Base-by-base conservation (phyloP, 1,139 yeast genomes). In the Candida freyschussii region DNA sequence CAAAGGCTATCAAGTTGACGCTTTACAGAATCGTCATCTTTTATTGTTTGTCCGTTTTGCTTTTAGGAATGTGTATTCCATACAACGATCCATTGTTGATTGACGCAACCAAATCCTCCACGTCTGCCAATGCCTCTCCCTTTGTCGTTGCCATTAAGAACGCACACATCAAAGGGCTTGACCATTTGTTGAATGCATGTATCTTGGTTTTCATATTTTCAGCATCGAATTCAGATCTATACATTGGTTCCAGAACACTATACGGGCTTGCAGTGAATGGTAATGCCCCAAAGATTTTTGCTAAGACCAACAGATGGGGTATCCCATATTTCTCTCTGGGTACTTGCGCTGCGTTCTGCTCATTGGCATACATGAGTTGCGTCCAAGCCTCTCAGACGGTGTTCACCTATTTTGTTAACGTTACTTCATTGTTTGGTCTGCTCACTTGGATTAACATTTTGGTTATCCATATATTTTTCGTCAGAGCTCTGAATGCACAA, bases 101-200 rank as follows among this genome's bases (percentile, higher is more conserved):
- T 20, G 61, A 59, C 20, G 60, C 62, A 8, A 26, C 45, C 36
- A 40, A 44, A 17, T 67, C 70, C 13, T 53, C 72, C 19, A 65
- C 69, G 11, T 65, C 73, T 32, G 84, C 84, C 11, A 68, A 79
- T 33, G 83, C 89, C 9, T 79, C 91, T n/a, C 91, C 93, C 23
- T 81, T 81, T 52, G 78, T 68, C 33, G 69, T 72, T 41, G 78
- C 78, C 17, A 68, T 72, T 41, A 62, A 66, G 44, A 75, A 74
- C 45, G 81, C 86, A 3, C 69, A 75, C 6, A 77, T 79, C 39
- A 60, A 59, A 0, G 79, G 67, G 1, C 62, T 81, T 41, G 75
- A 80, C 39, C 79, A 77, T 47, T 63, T 81, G 34, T 65, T 81
- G 44, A 81, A 81, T 50, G 87, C 77, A 2, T 74, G 73, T 44